Base-by-base conservation (phyloP, 495 filamentous ascomycete species). In the Hyaloscypha variabilis region DNA sequence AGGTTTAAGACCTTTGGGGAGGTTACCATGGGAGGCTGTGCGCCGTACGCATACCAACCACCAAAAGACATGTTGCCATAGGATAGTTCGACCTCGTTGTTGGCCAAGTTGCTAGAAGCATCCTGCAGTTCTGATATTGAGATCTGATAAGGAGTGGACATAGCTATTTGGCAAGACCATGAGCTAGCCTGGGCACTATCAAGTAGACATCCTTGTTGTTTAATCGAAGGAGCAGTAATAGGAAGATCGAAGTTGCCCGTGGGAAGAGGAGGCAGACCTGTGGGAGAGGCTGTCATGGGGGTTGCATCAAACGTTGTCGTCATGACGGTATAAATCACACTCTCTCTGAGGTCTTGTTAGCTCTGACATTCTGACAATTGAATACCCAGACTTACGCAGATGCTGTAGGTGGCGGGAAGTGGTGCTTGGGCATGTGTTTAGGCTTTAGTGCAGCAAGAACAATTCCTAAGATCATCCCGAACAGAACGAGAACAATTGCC, bases 171-270 rank as follows among this genome's bases (percentile, higher is more conserved):
- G 71, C 93, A 97, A 53, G 78, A 82, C 93, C 93, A 97, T 6
- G 92, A 85, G 34, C 79, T 75, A 23, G 78, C 77, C 64, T 90
- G 82, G n/a, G 77, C 78, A 2, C 80, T 71, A 63, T 90, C 80
- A 6, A 77, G 77, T 39, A 97, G 77, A 75, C 93, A 97, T 17
- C 84, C 83, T 30, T 29, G 85, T 84, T 28, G 86, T 85, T n/a
- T 75, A 76, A 66, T 84, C 82, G 66, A 83, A 83, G 30, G 85
- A 71, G 28, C 76, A 71, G 26, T 82, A 71, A n/a, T 85, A 17
- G 91, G 84, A 60, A 96, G 74, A 42, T 77, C 66, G 69, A 77
- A 97, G 2, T 76, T 77, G 13, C 93, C 93, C 4, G 85, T 87
- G 2, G 90, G 86, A 5, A 93, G 73, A 29, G 83, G 30, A 36